Base-by-base conservation (phyloP, 2,329 filamentous ascomycete genomes). In the Claviceps humidiphila region DNA sequence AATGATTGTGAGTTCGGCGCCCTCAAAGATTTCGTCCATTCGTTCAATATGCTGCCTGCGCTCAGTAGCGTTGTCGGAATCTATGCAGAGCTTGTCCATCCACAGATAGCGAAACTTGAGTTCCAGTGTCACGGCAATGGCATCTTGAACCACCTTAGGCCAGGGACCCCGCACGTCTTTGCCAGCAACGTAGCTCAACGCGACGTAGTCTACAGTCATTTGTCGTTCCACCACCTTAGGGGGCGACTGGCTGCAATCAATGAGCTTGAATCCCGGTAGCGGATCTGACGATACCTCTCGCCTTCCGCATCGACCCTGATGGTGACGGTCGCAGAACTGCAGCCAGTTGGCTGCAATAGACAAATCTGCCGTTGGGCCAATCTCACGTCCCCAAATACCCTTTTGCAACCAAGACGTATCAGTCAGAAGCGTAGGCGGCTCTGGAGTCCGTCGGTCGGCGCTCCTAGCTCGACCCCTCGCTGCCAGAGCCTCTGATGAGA, bases 11-110 rank as follows among this genome's bases (percentile, higher is more conserved):
- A 71, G 17, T 2, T 57, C 59, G 1, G 68, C 63, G 0, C 62
- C 59, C 16, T 63, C 60, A 24, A 68, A 71, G 5, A 71, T 66
- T 2, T 63, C 59, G 16, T 68, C 66, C 69, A 71, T 71, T 6
- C 63, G 59, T 0, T 57, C 53, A 24, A 71, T 61, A 34, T 71
- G 66, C 2, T 56, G 54, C 30, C 55, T 55, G 20, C 62, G 61
- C 43, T 65, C 60, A 2, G 61, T 56, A 0, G 58, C 55, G 2
- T 52, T 54, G 2, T 55, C 17, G 5, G 59, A 55, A 38, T 63
- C 59, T 38, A 71, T 65, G 45, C 69, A 71, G 2, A 66, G 59
- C 26, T 60, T 58, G 51, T 71, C 68, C 2, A 71, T 61, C 69
- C 69, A 71, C 2, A 71, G 59, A 50, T 70, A 67, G 5, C 61